phyloP scores from a whole-genome alignment of 2,329 filamentous ascomycete genomes.

The Bipolaris bicolor region DNA sequence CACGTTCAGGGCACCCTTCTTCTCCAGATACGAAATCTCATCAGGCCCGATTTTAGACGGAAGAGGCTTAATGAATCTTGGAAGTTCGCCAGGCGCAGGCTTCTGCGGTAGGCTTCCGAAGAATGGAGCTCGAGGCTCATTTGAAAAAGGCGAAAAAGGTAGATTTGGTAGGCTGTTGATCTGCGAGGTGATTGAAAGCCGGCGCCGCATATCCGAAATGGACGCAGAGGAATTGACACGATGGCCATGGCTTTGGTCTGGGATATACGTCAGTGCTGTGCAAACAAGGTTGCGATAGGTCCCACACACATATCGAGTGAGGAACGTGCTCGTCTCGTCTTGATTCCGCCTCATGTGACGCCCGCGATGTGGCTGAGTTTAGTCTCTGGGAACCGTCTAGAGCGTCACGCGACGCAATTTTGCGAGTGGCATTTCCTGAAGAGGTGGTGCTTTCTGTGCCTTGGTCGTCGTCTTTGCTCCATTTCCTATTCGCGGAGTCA shows the following conservation, averaged over 20 bases:
- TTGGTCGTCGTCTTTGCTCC: conserved; percentile 51
- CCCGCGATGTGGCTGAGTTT: conserved; percentile 36
- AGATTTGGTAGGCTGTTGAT: conserved; percentile 42
- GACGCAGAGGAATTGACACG: conserved; percentile 46
- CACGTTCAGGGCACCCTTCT: conserved; percentile 83
- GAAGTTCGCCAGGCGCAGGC: conserved; percentile 55
- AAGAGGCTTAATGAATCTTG: conserved; percentile 78
- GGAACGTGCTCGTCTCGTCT: conserved; percentile 65
- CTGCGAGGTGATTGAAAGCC: conserved; percentile 51
- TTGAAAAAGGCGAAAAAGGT: conserved; percentile 46
- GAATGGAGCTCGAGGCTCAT: conserved; percentile 41
- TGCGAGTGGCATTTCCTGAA: conserved; percentile 40
- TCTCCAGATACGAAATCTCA: conserved; percentile 80
- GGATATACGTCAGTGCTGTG: conserved; percentile 22
- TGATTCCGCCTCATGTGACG: conserved; percentile 55
- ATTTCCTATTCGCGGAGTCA: conserved; percentile 48
- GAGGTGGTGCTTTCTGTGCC: conserved; percentile 27
- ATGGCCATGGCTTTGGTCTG: conserved; percentile 58
- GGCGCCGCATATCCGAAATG: conserved; percentile 54
- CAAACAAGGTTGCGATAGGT: conserved; percentile 13
- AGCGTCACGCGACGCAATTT: conserved; percentile 48
- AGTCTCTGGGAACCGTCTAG: conserved; percentile 44
- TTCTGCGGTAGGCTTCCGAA: conserved; percentile 58
- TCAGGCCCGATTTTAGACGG: conserved; percentile 78
- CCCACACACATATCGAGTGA: conserved; percentile 66